These are phyloP conservation scores for Sporopachydermia lactativora DNA, from an alignment of 805 yeast genomes.

Conservation along the genomic window DNA sequence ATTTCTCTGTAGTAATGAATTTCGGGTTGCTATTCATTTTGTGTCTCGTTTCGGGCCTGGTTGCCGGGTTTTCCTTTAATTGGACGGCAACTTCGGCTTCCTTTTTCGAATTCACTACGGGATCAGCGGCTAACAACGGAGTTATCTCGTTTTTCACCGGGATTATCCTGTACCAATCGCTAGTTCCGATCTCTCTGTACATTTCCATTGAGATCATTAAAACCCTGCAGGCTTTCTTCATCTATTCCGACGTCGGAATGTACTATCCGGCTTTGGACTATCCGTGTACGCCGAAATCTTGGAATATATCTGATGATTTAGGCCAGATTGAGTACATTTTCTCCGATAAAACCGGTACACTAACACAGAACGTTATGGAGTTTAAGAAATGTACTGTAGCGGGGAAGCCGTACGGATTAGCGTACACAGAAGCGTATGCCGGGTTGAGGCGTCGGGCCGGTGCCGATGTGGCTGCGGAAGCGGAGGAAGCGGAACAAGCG, in stretches of 20 bases:
- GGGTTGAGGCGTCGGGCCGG: constrained; percentile 73
- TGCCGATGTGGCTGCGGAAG: constrained; percentile 52
- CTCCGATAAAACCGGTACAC: constrained; percentile 75
- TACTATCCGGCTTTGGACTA: constrained; percentile 57
- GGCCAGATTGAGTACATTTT: constrained; percentile 80
- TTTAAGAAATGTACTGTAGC: constrained; percentile 68
- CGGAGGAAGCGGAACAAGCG: constrained; percentile 32
- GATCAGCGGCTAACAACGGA: constrained; percentile 59
- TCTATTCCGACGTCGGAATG: constrained; percentile 60
- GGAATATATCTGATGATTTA: constrained; percentile 77
- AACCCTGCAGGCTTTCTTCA: constrained; percentile 71
- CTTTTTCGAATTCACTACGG: constrained; percentile 57
- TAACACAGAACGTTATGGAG: constrained; percentile 79
- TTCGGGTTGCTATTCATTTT: constrained; percentile 48
- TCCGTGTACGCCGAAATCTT: constrained; percentile 74
- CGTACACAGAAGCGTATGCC: constrained; percentile 72
- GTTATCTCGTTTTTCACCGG: constrained; percentile 63
- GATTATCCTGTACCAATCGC: constrained; percentile 58
- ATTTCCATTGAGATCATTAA: constrained; percentile 73
- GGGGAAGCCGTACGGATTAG: constrained; percentile 61
- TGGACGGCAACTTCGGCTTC: constrained; percentile 34
- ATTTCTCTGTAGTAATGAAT: constrained; percentile 54
- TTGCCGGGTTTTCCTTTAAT: constrained; percentile 54
- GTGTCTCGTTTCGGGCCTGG: constrained; percentile 56
- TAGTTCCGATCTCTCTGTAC: constrained; percentile 74